Evolutionary conservation across 192 early-diverging fungal species (phyloP), one percentile per base, ranked within the genome.

Genomic region (Linnemannia hyalina): DNA sequence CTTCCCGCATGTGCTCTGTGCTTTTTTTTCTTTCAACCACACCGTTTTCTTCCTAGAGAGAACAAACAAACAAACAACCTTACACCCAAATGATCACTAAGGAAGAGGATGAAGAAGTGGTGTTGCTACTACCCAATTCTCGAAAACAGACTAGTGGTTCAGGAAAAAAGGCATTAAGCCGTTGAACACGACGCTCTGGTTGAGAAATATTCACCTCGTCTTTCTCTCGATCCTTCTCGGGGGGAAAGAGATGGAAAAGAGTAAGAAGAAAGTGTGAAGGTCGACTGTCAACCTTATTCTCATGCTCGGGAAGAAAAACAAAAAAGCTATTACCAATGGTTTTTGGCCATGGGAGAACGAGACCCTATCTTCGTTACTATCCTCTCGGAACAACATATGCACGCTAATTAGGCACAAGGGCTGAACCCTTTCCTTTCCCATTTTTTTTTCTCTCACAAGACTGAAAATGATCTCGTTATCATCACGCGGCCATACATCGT

Each of bases 1-100:
- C 11, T 15, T 65, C 60, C 60, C 60, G 60, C 60, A 65, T 65
- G 60, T 65, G 60, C 60, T 65, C 57, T 65, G 60, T 65, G 60
- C 60, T 32, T 65, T 60, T 60, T 26, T 60, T 8, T 60, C 23
- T 32, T 29, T 13, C 60, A 32, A 65, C 60, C 60, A 65, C 29
- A 20, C 16, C 18, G 18, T 3, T 16, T 52, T 65, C 60, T 52
- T 65, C 60, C 26, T 26, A 65, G 26, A 23, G n/a, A 60, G 35
- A 35, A 35, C 35, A 35, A 22, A 55, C 6, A 26, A 4, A 8
- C 11, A 65, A 65, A 65, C 60, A 35, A 65, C 20, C 18, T 52
- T 52, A 16, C 5, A 52, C 2, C 15, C 23, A 57, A n/a, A 60
- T 26, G n/a, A 26, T 23, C 49, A 52, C 18, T 52, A 52, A 18